Base-by-base conservation (phyloP, 208 protist species). In the Trypanosoma melophagium region DNA sequence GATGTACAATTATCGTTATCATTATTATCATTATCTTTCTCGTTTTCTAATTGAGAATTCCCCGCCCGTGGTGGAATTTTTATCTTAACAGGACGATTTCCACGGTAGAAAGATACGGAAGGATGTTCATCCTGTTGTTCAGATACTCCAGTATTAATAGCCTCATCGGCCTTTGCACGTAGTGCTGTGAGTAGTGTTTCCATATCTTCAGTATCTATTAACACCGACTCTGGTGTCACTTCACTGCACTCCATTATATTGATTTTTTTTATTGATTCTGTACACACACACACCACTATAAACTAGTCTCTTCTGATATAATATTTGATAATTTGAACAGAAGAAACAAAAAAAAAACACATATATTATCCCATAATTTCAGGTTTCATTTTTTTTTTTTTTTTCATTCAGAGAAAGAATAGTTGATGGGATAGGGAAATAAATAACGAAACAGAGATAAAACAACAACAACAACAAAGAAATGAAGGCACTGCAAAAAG, bases 31-130 rank as follows among this genome's bases (percentile, higher is more conserved):
- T 53, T 53, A 16, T 44, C 51, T 21, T n/a, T 7, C 2, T 7
- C 38, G 13, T 49, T 42, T n/a, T 49, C 24, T 42, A 35, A 35
- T 35, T 1, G 28, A 5, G 28, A 35, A 35, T 35, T 35, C 28
- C 8, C 61, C n/a, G 51, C 51, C 22, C 49, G 16, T 24, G 28
- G 50, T 21, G 44, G 50, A 16, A 56, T 4, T 13, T 21, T 54
- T 7, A 87, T 38, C 3, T 35, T 21, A 0, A 76, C 77, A 49
- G 71, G 57, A 13, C 74, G 66, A 41, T 69, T 14, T n/a, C 82
- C 82, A 16, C 74, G 69, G 60, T 90, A 93, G 65, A 93, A 90
- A 28, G 67, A 74, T 7, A 88, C 71, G 38, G 77, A 84, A 4
- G 81, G 82, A 67, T 93, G 83, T 49, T 70, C 44, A 24, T 8